Evolutionary conservation across 2,329 filamentous ascomycete species (phyloP).

Genomic region (Stemphylium beticola): DNA sequence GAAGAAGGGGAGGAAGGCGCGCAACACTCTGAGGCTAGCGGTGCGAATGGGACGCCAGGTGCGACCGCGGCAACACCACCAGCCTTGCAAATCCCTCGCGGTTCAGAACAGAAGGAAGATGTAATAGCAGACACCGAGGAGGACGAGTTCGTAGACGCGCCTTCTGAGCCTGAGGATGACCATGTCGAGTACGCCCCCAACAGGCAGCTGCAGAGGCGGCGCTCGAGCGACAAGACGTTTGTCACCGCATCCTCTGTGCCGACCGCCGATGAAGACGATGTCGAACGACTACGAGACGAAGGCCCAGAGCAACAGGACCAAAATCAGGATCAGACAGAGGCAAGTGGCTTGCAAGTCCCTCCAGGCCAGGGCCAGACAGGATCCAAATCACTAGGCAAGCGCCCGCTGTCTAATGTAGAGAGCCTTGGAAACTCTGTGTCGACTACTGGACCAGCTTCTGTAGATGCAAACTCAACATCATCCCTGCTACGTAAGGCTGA

Average conservation of each 20-base stretch:
- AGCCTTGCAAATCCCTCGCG: conserved; percentile 40
- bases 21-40: conserved; percentile 13
- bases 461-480: conserved; percentile 46
- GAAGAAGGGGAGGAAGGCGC: conserved; percentile 19
- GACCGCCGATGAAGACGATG: conserved; percentile 10
- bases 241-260: conserved; percentile 40
- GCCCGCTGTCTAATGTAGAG: conserved; percentile 36
- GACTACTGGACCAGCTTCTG: conserved; percentile 36
- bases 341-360: conserved; percentile 42
- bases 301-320: conserved; percentile 14
- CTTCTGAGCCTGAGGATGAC: conserved; percentile 41
- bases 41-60: conserved; percentile 20
- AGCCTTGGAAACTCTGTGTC: conserved; percentile 36
- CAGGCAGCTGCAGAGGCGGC: conserved; percentile 19
- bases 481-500: conserved; percentile 47
- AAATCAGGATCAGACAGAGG: conserved; percentile 29
- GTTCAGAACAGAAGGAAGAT: conserved; percentile 29
- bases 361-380: conserved; percentile 19
- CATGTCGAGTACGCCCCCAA: conserved; percentile 26
- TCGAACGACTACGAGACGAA: conserved; percentile 8
- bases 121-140: conserved; percentile 14
- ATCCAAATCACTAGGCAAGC: conserved; percentile 33
- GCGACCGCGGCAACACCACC: conserved; percentile 33
- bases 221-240: conserved; percentile 41
- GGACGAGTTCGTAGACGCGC: conserved; percentile 33